Base-by-base conservation (phyloP, 139 green algal species). In the Dunaliella sp. region DNA sequence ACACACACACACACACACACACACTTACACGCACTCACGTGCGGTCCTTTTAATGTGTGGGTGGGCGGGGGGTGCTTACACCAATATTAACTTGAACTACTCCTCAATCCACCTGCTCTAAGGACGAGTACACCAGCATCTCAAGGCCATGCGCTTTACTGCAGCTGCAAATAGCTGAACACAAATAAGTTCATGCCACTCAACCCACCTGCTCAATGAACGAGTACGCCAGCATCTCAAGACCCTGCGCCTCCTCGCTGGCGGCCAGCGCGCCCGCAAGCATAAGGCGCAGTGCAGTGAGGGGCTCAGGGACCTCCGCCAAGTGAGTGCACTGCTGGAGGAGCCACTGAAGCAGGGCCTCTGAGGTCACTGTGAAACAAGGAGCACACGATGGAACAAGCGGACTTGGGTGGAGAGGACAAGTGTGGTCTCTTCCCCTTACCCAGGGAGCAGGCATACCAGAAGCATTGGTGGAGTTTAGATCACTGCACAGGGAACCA, bases 51-150 rank as follows among this genome's bases (percentile, higher is more conserved):
- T n/a, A n/a, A n/a, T n/a, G n/a, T n/a, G n/a, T n/a, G n/a, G n/a
- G n/a, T n/a, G n/a, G n/a, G n/a, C n/a, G n/a, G n/a, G n/a, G n/a
- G n/a, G n/a, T n/a, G n/a, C n/a, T n/a, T n/a, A n/a, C n/a, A n/a
- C n/a, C n/a, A n/a, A n/a, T n/a, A n/a, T n/a, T n/a, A n/a, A n/a
- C n/a, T n/a, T n/a, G n/a, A n/a, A n/a, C n/a, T n/a, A n/a, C n/a
- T n/a, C n/a, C 58, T 38, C 1, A 22, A 1, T 81, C 1, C n/a
- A 93, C 94, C 94, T 96, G 92, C 89, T 98, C 95, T 38, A 98
- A 98, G 84, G 97, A 97, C 77, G 98, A 95, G 81, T 99, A 99
- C 25, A 95, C 91, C 35, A 97, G 93, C 86, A 94, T 38, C 88
- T 99, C 96, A 1, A 58, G 38, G 86, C 97, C 75, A 25, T 86